These are phyloP conservation scores for Exophiala aquamarina DNA, from an alignment of 2,329 filamentous ascomycete species.

Conservation along the genomic window DNA sequence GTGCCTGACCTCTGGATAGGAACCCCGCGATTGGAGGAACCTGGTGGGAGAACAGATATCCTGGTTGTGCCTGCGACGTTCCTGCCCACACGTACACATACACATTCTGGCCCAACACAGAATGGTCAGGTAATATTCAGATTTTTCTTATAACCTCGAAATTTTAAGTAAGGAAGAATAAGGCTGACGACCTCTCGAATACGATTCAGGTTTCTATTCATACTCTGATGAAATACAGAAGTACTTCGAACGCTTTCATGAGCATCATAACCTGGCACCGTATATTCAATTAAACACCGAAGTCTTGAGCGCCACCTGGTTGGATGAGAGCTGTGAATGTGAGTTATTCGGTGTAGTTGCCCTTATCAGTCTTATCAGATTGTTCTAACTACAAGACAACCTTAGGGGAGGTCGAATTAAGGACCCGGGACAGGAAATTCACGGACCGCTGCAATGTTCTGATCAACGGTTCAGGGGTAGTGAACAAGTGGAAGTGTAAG, in stretches of 20 bases:
- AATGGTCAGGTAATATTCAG: no score
- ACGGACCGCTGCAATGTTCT: constrained; percentile 20
- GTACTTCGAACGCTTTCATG: constrained; percentile 16
- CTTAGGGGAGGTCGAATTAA: constrained; percentile 14
- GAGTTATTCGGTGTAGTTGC: neutral
- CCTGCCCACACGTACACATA: constrained; percentile 52
- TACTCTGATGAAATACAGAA: constrained; percentile 16
- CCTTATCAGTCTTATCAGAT: neutral
- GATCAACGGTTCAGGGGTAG: constrained; percentile 19
- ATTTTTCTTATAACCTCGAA: no score
- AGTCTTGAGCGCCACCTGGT: constrained; percentile 9
- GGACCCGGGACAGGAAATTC: constrained; percentile 16
- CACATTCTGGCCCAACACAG: constrained; percentile 45
- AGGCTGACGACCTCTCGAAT: no score
- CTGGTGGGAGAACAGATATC: constrained; percentile 20
- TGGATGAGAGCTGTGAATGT: constrained; percentile 6
- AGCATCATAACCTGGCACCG: constrained; percentile 38
- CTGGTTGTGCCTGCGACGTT: constrained; percentile 36
- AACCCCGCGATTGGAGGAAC: constrained; percentile 18
- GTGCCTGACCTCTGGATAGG: neutral
- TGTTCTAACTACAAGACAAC: neutral
- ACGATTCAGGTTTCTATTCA: constrained; percentile 25
- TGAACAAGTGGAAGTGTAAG: constrained; percentile 29
- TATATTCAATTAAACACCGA: constrained; percentile 8
- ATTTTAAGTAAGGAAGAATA: no score